Evolutionary conservation across 441 rosid genomes (phyloP).

Genomic region (Gossypium laxum): DNA sequence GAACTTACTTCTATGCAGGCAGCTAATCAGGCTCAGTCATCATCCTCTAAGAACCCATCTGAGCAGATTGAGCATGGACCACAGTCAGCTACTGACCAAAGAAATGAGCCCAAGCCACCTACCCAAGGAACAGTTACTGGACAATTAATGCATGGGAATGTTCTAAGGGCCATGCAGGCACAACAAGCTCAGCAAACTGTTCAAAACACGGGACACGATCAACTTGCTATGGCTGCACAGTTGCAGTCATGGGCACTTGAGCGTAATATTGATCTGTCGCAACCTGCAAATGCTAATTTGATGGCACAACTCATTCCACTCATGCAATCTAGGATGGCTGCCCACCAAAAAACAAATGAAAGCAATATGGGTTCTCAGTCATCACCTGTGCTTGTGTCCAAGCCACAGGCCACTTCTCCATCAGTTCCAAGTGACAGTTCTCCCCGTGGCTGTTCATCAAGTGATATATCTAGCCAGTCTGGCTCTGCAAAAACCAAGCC

Average conservation of each 20-base stretch:
- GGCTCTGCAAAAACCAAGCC: constrained; percentile 64
- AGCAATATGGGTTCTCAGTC: constrained; percentile 41
- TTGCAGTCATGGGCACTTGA: constrained; percentile 88
- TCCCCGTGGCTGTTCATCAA: constrained; percentile 67
- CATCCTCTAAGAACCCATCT: constrained; percentile 60
- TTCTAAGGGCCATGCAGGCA: constrained; percentile 62
- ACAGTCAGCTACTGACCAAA: constrained; percentile 44
- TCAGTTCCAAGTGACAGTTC: constrained; percentile 62
- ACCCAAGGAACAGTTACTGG: constrained; percentile 46
- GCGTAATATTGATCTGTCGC: constrained; percentile 73
- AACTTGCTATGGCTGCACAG: constrained; percentile 65
- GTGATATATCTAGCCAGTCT: constrained; percentile 74
- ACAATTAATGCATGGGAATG: constrained; percentile 50
- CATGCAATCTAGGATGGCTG: constrained; percentile 77
- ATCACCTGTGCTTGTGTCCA: constrained; percentile 47
- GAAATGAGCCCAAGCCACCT: constrained; percentile 51
- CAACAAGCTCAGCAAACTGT: constrained; percentile 52
- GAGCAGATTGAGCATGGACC: constrained; percentile 64
- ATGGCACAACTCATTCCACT: constrained; percentile 67
- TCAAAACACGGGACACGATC: constrained; percentile 58
- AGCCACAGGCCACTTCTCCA: constrained; percentile 62
- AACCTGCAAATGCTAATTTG: constrained; percentile 79
- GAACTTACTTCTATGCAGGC: constrained; percentile 68
- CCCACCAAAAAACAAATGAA: constrained; percentile 68
- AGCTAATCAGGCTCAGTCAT: constrained; percentile 64